These are phyloP conservation scores for Pseudogymnoascus sp. DNA, from an alignment of 2,329 filamentous ascomycete species.

Conservation along the genomic window DNA sequence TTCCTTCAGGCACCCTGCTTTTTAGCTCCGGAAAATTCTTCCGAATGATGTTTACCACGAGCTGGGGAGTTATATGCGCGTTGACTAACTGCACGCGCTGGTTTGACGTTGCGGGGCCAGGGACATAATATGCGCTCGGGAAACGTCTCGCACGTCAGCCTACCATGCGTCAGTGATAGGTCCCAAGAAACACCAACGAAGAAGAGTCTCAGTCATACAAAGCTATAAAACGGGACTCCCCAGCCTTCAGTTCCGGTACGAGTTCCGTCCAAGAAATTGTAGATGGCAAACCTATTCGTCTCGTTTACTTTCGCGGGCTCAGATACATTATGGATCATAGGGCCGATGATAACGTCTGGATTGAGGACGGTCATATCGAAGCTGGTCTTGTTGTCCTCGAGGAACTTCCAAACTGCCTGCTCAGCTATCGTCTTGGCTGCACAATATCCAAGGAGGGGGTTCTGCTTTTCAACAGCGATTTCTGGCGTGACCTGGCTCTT, in stretches of 20 bases:
- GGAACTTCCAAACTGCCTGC: slow-evolving; percentile 55
- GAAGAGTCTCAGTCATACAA: slow-evolving; percentile 15
- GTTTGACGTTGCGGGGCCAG: slow-evolving; percentile 47
- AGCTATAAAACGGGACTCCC: slow-evolving; percentile 15
- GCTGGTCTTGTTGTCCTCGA: slow-evolving; percentile 42
- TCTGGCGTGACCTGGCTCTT: slow-evolving; percentile 12
- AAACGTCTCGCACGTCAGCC: slow-evolving; percentile 54
- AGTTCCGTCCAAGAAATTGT: slow-evolving; percentile 41
- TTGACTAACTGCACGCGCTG: slow-evolving; percentile 56
- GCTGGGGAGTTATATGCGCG: slow-evolving; percentile 51
- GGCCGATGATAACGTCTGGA: slow-evolving; percentile 55
- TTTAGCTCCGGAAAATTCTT: slow-evolving; percentile 45
- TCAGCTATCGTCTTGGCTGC: slow-evolving; percentile 60
- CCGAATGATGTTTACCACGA: slow-evolving; percentile 47
- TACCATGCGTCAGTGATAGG: slow-evolving; percentile 30
- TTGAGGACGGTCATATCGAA: slow-evolving; percentile 56
- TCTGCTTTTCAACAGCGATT: slow-evolving; percentile 33
- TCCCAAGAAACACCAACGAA: slow-evolving; percentile 32
- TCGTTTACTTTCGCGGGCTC: slow-evolving; percentile 58
- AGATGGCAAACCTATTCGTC: slow-evolving; percentile 53
- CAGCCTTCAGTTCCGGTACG: slow-evolving; percentile 33
- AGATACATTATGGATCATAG: slow-evolving; percentile 53
- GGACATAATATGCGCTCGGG: slow-evolving; percentile 53
- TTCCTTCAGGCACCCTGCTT: slow-evolving; percentile 38
- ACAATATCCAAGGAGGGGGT: slow-evolving; percentile 36